Base-by-base conservation (phyloP, 768 basidiomycete genomes). In the Boletus rubescentipes region DNA sequence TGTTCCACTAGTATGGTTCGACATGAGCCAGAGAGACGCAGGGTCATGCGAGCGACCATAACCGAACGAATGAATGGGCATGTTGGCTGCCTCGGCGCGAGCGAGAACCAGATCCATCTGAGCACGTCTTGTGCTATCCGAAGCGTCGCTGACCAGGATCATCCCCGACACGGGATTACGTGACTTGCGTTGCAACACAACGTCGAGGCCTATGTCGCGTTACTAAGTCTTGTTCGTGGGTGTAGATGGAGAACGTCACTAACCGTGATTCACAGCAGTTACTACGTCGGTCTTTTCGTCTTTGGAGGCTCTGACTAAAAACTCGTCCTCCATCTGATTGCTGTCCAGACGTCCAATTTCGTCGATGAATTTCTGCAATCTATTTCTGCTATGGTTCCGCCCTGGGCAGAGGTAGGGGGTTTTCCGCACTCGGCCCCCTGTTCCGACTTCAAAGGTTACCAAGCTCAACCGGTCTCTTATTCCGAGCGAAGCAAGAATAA, bases 61-160 rank as follows among this genome's bases (percentile, higher is more conserved):
- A 47, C 97, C 97, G 60, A 99, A 89, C 4, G 95, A 90, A 70
- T 99, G 96, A 51, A 99, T 97, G 5, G 97, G 95, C 23, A 97
- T 85, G 68, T 93, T 93, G 30, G 92, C 97, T 12, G 97, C 96
- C 66, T 99, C 97, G 2, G 94, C 90, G 35, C 97, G 88, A 40
- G 96, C 95, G 43, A 98, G 88, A 15, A 98, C 95, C 15, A 99
- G 81, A 69, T 99, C 97, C 93, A 99, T 98, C 71, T 98, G 95
- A 21, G 93, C 93, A 15, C 94, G 86, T 49, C 93, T 83, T 15
- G 94, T 93, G 63, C 86, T 89, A 63, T 98, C 97, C 5, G 91
- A 80, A 4, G 93, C 88, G 65, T 98, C 96, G 66, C 91, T 93
- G 57, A 98, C 86, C 23, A 99, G 81, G 37, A 98, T 73, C 85